Evolutionary conservation across 768 basidiomycete genomes (phyloP), one percentile per base, ranked within the genome.

Genomic region (Mycena floridula): DNA sequence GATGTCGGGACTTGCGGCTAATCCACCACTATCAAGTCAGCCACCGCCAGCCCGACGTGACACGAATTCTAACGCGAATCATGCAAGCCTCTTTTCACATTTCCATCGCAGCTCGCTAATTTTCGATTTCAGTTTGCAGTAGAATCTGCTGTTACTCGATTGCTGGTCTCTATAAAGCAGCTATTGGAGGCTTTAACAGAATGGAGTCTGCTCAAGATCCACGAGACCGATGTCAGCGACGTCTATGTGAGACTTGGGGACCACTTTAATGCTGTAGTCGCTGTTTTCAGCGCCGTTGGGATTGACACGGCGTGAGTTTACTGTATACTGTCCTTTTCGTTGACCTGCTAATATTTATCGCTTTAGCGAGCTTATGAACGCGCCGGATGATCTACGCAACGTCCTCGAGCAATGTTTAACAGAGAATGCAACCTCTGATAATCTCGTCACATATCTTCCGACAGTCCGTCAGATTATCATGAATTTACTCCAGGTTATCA

Each of bases 191-290:
- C 87, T 2, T 73, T 96, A 44, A 90, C 88, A 6, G 68, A 77
- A 67, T 96, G 92, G 92, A 89, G 87, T 61, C 72, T 72, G 47
- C 64, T 76, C 48, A 73, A 80, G 54, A 74, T 86, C 54, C 72
- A 80, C 45, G 92, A 95, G 59, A 67, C 63, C 35, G 73, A 88
- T 53, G 92, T 99, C 59, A 96, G 93, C 73, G 91, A 97, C 63
- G 89, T 96, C 44, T 99, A 99, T 64, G 96, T 99, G 43, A 80
- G 82, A 44, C 73, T 99, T 18, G 96, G 96, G 20, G 97, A 98
- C 64, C 93, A 96, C 59, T 98, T 99, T 72, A 97, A 97, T 59
- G 78, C 81, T 15, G 93, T 92, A 8, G 89, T 94, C 28, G 79
- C 85, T 43, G 91, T 93, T 1, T 99, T 99, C 60, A 76, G 77